phyloP scores from a whole-genome alignment of 1,139 yeast species.

The Nakaseomyces nivariensis region DNA sequence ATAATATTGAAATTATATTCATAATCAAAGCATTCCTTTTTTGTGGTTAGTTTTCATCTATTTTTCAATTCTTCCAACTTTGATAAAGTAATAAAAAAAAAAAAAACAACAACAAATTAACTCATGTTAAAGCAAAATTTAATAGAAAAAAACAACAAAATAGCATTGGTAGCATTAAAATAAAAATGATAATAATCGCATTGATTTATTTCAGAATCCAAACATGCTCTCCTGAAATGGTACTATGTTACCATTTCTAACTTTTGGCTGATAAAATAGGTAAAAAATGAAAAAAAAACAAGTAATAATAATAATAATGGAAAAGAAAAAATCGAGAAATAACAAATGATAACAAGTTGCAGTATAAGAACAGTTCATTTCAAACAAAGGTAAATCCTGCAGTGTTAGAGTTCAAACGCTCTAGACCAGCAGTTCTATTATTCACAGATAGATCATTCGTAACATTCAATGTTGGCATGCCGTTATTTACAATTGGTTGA shows the following conservation, averaged over 20 bases:
- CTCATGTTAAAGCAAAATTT: background rate
- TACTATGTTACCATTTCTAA: too few species aligned
- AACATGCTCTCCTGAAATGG: background rate
- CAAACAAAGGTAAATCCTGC: constrained; percentile 12
- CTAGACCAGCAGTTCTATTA: constrained; percentile 12
- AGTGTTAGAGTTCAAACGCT: constrained; percentile 22
- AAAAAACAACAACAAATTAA: too few species aligned
- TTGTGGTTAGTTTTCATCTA: too few species aligned
- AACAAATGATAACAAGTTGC: background rate
- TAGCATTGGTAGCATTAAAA: too few species aligned
- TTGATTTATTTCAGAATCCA: background rate
- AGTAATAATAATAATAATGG: background rate
- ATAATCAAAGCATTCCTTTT: too few species aligned
- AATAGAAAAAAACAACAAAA: background rate
- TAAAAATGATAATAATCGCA: too few species aligned
- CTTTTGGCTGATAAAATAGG: background rate
- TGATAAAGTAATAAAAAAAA: background rate
- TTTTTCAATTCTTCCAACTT: too few species aligned
- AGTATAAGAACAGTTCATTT: constrained; percentile 1
- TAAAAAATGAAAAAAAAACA: background rate
- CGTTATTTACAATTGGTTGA: constrained; percentile 8
- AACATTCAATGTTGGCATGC: constrained; percentile 4
- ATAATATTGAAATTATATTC: background rate
- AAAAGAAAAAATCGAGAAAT: background rate
- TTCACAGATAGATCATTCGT: constrained; percentile 8